Evolutionary conservation across 2,329 filamentous ascomycete genomes (phyloP), one percentile per base, ranked within the genome.

Genomic region (Hypoxylon sp.): DNA sequence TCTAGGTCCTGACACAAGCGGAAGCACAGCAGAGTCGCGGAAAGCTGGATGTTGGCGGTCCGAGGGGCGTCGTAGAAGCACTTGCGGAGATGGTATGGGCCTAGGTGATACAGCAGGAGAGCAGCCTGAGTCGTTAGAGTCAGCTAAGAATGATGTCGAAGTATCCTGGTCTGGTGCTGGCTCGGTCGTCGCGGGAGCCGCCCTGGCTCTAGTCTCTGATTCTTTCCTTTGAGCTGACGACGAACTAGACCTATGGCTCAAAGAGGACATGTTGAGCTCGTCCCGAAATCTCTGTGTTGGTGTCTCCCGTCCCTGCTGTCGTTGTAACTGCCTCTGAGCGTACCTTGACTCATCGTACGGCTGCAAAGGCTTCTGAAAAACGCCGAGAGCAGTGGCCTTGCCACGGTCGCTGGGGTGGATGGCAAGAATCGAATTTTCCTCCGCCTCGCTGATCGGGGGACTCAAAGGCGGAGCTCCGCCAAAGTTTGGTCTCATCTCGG

Each of bases 311-410:
- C 88, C 90, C 68, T 90, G 85, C 62, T 94, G 90, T 72, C 97
- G 84, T 71, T 92, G 90, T 43, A 90, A 78, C 69, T 96, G 90
- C 40, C 92, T 86, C 70, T 96, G 89, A 4, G 90, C 84, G 68
- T 91, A 97, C 69, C 91, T 90, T 17, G 88, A 86, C 69, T 97
- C 93, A 68, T 96, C 91, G 66, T 95, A 97, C 6, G 87, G 84
- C 47, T 88, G 84, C 1, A 79, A 77, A 1, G 92, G 90, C 70
- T 92, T 92, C 63, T 89, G 89, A 58, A 73, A 74, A 5, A 74
- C 70, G 1, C 70, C 72, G 13, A 74, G 64, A 45, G 71, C 70
- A 18, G 71, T 73, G 23, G 72, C 72, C 46, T 73, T 73, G 18
- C 72, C 72, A 60, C 88, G 86, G 66, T 97, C 93, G 61, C 87